Conservation (phyloP, 2,329 filamentous ascomycete species). For the Aspergillus tanneri region DNA sequence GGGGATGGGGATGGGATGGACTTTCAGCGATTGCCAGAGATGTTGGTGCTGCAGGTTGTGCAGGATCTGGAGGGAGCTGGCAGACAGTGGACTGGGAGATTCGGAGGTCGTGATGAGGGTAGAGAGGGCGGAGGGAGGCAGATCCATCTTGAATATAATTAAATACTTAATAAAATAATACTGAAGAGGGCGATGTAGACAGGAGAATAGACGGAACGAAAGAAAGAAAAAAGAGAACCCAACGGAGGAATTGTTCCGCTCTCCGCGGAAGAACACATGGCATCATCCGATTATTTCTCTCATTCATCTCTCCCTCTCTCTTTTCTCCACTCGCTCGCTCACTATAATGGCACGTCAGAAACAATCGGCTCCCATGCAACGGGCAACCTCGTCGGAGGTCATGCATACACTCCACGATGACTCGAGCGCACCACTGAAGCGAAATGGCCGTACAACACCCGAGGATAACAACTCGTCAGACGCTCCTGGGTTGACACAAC, state of each 20-base stretch:
- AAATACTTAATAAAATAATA: no score
- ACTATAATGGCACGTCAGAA: constrained; percentile 67
- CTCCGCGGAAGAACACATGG: constrained; percentile 38
- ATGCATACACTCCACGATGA: constrained; percentile 44
- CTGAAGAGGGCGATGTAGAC: no score
- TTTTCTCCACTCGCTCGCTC: constrained; percentile 7
- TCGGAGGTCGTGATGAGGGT: constrained; percentile 38
- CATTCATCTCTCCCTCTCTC: not conserved
- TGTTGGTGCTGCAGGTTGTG: constrained; percentile 66
- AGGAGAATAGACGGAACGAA: not conserved
- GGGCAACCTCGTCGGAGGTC: constrained; percentile 66
- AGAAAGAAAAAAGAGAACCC: constrained; percentile 4
- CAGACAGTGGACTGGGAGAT: constrained; percentile 30
- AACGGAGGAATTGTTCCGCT: not conserved
- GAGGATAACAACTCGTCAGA: constrained; percentile 31
- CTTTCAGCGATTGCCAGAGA: constrained; percentile 57
- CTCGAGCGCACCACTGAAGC: constrained; percentile 26
- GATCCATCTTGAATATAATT: no score
- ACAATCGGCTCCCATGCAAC: constrained; percentile 63
- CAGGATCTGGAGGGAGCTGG: constrained; percentile 58
- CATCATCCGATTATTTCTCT: constrained; percentile 24
- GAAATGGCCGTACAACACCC: constrained; percentile 34
- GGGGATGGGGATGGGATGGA: constrained; percentile 35
- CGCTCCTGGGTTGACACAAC: constrained; percentile 65
- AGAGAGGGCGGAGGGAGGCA: constrained; percentile 40